Evolutionary conservation across 2,329 filamentous ascomycete genomes (phyloP).

Genomic region (Stenocarpella maydis): DNA sequence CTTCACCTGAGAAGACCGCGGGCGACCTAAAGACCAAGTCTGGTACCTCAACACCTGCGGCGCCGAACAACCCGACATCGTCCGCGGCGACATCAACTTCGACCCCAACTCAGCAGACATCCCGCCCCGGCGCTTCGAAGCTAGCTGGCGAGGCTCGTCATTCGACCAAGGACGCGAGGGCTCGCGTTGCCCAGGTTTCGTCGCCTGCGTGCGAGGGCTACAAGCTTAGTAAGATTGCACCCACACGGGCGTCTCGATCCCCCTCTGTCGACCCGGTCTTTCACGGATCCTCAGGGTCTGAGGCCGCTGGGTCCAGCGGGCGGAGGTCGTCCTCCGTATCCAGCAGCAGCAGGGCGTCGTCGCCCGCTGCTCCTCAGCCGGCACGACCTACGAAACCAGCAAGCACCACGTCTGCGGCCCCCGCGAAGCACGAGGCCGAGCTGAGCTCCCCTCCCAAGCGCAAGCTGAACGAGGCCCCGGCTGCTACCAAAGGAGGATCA

Average conservation of each 20-base stretch:
- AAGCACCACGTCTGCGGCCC: neutral
- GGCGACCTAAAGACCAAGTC: neutral
- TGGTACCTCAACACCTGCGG: neutral
- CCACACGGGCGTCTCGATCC: slow-evolving; percentile 13
- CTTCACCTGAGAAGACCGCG: neutral
- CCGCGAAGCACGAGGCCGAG: neutral
- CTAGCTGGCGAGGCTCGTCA: slow-evolving; percentile 20
- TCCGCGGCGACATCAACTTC: neutral
- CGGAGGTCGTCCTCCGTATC: slow-evolving; percentile 23
- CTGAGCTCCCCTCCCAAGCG: neutral
- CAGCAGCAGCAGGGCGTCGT: slow-evolving; percentile 36
- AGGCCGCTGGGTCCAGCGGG: neutral
- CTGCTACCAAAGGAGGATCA: slow-evolving; percentile 31
- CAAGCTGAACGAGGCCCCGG: neutral
- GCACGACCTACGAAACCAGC: no score
- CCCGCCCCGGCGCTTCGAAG: neutral
- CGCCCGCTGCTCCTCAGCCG: slow-evolving; percentile 34
- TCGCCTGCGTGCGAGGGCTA: slow-evolving; percentile 10
- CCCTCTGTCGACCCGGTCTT: slow-evolving; percentile 6
- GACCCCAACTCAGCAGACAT: neutral
- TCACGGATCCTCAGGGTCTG: slow-evolving; percentile 14
- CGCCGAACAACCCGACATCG: neutral
- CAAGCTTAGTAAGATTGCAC: slow-evolving; percentile 7
- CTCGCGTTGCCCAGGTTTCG: neutral
- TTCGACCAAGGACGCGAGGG: no score